A percentile compares a stretch with the other conserved stretches of the same genome.
Evolutionary conservation across 2,329 filamentous ascomycete genomes (phyloP).

Genomic region (Sclerotinia trifoliorum): DNA sequence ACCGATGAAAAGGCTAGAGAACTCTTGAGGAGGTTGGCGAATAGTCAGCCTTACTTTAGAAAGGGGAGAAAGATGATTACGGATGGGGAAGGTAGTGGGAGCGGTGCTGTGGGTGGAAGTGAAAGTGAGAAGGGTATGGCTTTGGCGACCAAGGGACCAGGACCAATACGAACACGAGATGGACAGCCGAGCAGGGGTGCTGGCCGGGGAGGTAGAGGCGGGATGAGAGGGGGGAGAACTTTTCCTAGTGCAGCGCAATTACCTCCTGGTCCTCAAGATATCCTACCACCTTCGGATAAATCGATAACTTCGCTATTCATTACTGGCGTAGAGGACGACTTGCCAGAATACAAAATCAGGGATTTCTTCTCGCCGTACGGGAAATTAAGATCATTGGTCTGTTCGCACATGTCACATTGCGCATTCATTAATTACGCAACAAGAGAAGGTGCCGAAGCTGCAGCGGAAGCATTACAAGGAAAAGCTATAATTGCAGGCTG

Average conservation of each 20-base stretch:
- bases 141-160: slow-evolving; percentile 56
- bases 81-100: slow-evolving; percentile 33
- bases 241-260: slow-evolving; percentile 72
- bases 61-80: slow-evolving; percentile 70
- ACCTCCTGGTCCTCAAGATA: slow-evolving; percentile 81
- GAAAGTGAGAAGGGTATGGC: slow-evolving; percentile 42
- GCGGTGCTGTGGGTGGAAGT: slow-evolving; percentile 39
- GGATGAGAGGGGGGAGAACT: slow-evolving; percentile 47
- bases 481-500: slow-evolving; percentile 88
- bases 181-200: slow-evolving; percentile 47
- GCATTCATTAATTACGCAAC: slow-evolving; percentile 94
- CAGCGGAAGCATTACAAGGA: slow-evolving; percentile 81
- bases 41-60: slow-evolving; percentile 93
- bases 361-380: slow-evolving; percentile 88
- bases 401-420: slow-evolving; percentile 95
- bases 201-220: slow-evolving; percentile 43
- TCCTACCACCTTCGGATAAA: slow-evolving; percentile 75
- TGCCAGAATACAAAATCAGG: slow-evolving; percentile 87
- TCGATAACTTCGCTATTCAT: slow-evolving; percentile 93
- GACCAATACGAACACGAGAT: slow-evolving; percentile 76
- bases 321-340: slow-evolving; percentile 92
- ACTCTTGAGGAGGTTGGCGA: slow-evolving; percentile 76
- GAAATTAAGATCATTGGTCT: slow-evolving; percentile 87
- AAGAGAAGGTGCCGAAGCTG: slow-evolving; percentile 79
- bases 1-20: slow-evolving; percentile 96